Evolutionary conservation across 2,329 filamentous ascomycete genomes (phyloP).

Genomic region (Magnaporthales sp.): DNA sequence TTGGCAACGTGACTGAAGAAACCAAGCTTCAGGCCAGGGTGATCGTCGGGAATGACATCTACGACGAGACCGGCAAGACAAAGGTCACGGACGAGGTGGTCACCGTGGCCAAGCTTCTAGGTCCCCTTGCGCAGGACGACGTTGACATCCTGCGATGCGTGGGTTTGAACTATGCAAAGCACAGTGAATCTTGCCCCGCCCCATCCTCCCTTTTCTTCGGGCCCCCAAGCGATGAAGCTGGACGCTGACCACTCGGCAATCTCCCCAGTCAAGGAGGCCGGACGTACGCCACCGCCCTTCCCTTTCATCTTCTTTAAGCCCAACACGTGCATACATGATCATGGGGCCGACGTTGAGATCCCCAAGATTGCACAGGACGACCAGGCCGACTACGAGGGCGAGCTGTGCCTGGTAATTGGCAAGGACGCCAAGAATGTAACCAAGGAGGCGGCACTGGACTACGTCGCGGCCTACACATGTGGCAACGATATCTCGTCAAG

Average conservation of each 20-base stretch:
- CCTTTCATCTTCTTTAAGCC: slow-evolving; percentile 44
- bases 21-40: slow-evolving; percentile 43
- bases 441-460: slow-evolving; percentile 31
- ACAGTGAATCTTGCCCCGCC: slow-evolving; percentile 22
- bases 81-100: slow-evolving; percentile 43
- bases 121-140: slow-evolving; percentile 38
- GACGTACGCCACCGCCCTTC: slow-evolving; percentile 37
- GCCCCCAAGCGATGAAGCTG: not conserved
- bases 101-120: slow-evolving; percentile 42
- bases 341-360: slow-evolving; percentile 28
- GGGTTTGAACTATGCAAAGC: slow-evolving; percentile 51
- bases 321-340: slow-evolving; percentile 27
- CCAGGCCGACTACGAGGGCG: slow-evolving; percentile 31
- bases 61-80: slow-evolving; percentile 34
- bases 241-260: not conserved
- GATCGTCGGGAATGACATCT: slow-evolving; percentile 39
- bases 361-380: slow-evolving; percentile 34
- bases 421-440: slow-evolving; percentile 30
- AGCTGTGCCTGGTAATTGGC: slow-evolving; percentile 19
- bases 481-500: slow-evolving; percentile 48
- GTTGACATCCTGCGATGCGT: slow-evolving; percentile 50
- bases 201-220: not conserved
- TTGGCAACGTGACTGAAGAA: slow-evolving; percentile 35
- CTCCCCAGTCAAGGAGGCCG: slow-evolving; percentile 38
- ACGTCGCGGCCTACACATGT: slow-evolving; percentile 43